Percentiles rank a stretch among this genome's conserved stretches.
Evolutionary conservation across 768 basidiomycete genomes (phyloP).

Genomic region (Kwoniella dendrophila): DNA sequence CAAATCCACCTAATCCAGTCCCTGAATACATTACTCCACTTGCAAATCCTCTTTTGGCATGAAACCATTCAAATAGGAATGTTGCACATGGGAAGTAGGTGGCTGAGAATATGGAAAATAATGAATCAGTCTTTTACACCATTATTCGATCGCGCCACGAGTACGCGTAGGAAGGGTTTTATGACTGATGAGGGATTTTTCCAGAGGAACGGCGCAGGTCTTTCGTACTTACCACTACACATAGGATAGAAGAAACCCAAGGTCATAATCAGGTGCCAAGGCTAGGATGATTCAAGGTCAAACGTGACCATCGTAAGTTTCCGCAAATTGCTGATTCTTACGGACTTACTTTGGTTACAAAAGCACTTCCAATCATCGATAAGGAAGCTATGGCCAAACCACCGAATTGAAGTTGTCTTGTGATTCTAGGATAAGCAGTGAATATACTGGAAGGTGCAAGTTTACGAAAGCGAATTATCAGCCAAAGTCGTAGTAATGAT

Average conservation of each 20-base stretch:
- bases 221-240: slow-evolving; percentile 31
- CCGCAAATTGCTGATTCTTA: no score
- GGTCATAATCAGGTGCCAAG: slow-evolving; percentile 51
- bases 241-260: slow-evolving; percentile 47
- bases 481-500: no score
- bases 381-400: slow-evolving; percentile 34
- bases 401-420: slow-evolving; percentile 23
- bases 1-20: slow-evolving; percentile 43
- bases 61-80: slow-evolving; percentile 52
- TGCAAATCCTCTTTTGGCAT: slow-evolving; percentile 42
- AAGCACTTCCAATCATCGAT: slow-evolving; percentile 36
- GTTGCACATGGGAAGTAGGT: slow-evolving; percentile 45
- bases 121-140: no score
- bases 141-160: not conserved
- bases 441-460: no score
- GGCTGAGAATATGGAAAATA: no score
- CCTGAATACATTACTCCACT: slow-evolving; percentile 48
- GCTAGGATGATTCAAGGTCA: no score
- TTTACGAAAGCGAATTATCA: no score
- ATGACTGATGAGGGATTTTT: no score
- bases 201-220: not conserved
- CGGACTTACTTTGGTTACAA: slow-evolving; percentile 45
- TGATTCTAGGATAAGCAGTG: slow-evolving; percentile 31
- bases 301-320: no score
- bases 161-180: no score